These are phyloP conservation scores for Helotiales sp. DNA, from an alignment of 2,329 filamentous ascomycete species.

Conservation along the genomic window DNA sequence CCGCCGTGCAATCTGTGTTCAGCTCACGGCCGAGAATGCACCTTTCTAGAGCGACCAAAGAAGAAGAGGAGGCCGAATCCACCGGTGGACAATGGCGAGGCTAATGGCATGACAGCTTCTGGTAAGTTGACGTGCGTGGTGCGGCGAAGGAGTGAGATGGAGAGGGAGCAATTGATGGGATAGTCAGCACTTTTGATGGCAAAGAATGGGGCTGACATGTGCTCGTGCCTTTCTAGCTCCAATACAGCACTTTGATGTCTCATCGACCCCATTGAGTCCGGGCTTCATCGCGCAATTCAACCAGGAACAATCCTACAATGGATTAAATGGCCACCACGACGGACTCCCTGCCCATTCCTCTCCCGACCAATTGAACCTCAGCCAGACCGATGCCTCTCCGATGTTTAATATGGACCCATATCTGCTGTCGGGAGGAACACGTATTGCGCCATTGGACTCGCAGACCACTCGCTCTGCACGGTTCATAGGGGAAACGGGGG, in stretches of 20 bases:
- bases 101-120: slow-evolving; percentile 29
- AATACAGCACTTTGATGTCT: slow-evolving; percentile 37
- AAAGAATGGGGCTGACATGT: slow-evolving; percentile 24
- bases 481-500: slow-evolving; percentile 43
- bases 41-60: slow-evolving; percentile 49
- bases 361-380: slow-evolving; percentile 34
- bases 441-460: slow-evolving; percentile 39
- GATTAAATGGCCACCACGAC: slow-evolving; percentile 36
- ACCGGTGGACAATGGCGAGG: slow-evolving; percentile 32
- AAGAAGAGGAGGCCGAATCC: slow-evolving; percentile 42
- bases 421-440: slow-evolving; percentile 31
- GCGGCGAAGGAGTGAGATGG: slow-evolving; percentile 4
- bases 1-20: slow-evolving; percentile 51
- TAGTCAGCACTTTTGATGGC: slow-evolving; percentile 5
- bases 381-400: slow-evolving; percentile 35
- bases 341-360: slow-evolving; percentile 31
- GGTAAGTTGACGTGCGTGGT: slow-evolving; percentile 25
- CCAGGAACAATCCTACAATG: slow-evolving; percentile 36
- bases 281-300: slow-evolving; percentile 39
- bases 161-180: not conserved
- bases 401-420: slow-evolving; percentile 39
- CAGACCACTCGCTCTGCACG: slow-evolving; percentile 37
- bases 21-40: slow-evolving; percentile 50
- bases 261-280: slow-evolving; percentile 37
- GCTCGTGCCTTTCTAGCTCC: slow-evolving; percentile 23